These are phyloP conservation scores for Gilbertella persicaria DNA, from an alignment of 371 early-diverging fungal species.

Conservation along the genomic window DNA sequence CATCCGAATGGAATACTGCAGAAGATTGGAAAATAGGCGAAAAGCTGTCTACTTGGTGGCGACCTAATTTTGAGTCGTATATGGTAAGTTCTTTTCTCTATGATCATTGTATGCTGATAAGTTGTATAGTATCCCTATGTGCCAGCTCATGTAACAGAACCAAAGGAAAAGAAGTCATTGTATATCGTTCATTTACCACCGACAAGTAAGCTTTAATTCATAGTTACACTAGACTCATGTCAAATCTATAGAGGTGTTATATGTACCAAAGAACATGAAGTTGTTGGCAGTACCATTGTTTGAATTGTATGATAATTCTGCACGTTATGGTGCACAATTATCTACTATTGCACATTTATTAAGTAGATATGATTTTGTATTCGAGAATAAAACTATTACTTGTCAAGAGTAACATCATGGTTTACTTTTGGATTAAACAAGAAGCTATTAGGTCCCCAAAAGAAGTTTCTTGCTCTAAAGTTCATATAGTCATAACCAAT, in stretches of 20 bases:
- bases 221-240: neutral
- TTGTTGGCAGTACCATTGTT: conserved; percentile 81
- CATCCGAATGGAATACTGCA: conserved; percentile 28
- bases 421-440: conserved; percentile 50
- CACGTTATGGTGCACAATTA: conserved; percentile 75
- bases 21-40: conserved; percentile 76
- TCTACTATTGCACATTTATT: conserved; percentile 73
- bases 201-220: conserved; percentile 49
- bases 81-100: conserved; percentile 53
- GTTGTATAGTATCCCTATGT: conserved; percentile 74
- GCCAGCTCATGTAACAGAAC: conserved; percentile 78
- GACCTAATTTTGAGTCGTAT: conserved; percentile 78
- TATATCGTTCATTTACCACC: conserved; percentile 80
- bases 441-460: conserved; percentile 48
- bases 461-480: conserved; percentile 37
- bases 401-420: conserved; percentile 31
- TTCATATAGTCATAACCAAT: conserved; percentile 45
- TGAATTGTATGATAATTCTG: conserved; percentile 79
- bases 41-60: conserved; percentile 74
- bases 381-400: conserved; percentile 4
- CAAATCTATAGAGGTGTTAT: neutral
- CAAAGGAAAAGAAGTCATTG: conserved; percentile 77
- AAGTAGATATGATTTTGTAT: conserved; percentile 56
- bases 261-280: conserved; percentile 33
- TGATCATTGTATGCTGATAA: neutral